Conservation (phyloP, 495 filamentous ascomycete species). For the Neurospora sp. region DNA sequence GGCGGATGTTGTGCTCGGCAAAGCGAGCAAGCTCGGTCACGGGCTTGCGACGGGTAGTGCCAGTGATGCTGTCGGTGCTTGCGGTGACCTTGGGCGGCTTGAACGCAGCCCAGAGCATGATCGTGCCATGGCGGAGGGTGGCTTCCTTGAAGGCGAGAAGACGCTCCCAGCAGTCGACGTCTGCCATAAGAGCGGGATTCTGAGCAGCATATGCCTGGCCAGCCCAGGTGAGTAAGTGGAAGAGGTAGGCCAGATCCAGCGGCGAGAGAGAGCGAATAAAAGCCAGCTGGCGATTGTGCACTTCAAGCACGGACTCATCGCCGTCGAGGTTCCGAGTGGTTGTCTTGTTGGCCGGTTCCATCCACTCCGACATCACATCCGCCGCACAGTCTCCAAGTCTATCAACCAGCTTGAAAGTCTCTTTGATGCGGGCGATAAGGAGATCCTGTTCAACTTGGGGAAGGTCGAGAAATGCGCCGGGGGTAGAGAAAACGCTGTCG, state of each 20-base stretch:
- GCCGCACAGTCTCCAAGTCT: constrained; percentile 12
- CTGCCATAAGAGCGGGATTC: not conserved
- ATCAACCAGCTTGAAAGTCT: constrained; percentile 6
- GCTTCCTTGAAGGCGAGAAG: constrained; percentile 13
- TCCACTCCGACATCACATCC: not conserved
- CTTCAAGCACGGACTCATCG: not conserved
- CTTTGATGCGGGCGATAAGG: constrained; percentile 8
- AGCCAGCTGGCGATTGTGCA: constrained; percentile 7
- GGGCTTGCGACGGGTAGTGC: not conserved
- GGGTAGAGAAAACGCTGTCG: not conserved
- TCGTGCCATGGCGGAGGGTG: constrained; percentile 7
- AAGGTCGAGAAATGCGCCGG: not conserved
- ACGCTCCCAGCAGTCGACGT: constrained; percentile 1
- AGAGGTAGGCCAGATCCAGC: constrained; percentile 15
- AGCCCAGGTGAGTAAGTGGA: constrained; percentile 3
- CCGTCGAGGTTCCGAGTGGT: not conserved
- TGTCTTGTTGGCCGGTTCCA: not conserved
- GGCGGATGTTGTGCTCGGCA: not conserved
- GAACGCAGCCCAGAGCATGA: constrained; percentile 10
- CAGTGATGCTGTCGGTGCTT: not conserved
- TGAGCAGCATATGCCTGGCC: constrained; percentile 4
- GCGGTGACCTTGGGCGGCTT: not conserved
- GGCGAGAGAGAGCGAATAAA: constrained; percentile 11
- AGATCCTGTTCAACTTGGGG: not conserved
- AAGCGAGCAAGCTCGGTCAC: not conserved